Evolutionary conservation across 2,329 filamentous ascomycete genomes (phyloP).

Genomic region (Arthrobotrys sphaeroides): DNA sequence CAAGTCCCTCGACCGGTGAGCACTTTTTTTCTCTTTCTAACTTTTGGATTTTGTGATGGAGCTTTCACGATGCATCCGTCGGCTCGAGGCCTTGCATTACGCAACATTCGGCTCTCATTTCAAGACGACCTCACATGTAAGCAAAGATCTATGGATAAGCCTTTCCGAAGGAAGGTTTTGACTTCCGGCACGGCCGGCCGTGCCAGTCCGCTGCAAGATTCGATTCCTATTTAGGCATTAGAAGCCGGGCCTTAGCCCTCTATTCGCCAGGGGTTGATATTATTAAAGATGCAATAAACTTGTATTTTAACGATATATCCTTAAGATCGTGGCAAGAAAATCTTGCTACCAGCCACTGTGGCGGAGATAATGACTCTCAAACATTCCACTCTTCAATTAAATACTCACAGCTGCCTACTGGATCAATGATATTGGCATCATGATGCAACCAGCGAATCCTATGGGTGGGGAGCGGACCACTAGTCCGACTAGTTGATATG

Average conservation of each 20-base stretch:
- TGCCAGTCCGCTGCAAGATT: constrained; percentile 8
- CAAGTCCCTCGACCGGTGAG: not conserved
- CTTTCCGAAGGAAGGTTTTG: not conserved
- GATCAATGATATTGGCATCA: not conserved
- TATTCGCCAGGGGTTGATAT: not conserved
- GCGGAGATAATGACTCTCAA: not conserved
- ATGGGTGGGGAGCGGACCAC: not conserved
- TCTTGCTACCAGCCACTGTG: constrained; percentile 18
- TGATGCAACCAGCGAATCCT: not conserved
- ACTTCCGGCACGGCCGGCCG: constrained; percentile 6
- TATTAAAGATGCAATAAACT: not conserved
- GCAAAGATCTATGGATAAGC: not conserved
- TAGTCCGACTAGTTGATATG: not conserved
- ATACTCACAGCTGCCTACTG: constrained; percentile 8
- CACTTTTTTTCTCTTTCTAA: not conserved
- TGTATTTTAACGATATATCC: not conserved
- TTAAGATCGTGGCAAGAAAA: not conserved
- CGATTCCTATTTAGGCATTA: not conserved
- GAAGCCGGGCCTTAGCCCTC: not conserved
- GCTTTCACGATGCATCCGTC: constrained; percentile 2
- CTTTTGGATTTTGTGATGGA: not conserved
- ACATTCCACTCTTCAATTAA: constrained; percentile 6
- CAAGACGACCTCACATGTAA: constrained; percentile 5
- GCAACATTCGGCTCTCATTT: constrained; percentile 22
- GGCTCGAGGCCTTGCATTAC: constrained; percentile 23